Evolutionary conservation across 257 asterid species (phyloP).

Genomic region (Solanum chilense): DNA sequence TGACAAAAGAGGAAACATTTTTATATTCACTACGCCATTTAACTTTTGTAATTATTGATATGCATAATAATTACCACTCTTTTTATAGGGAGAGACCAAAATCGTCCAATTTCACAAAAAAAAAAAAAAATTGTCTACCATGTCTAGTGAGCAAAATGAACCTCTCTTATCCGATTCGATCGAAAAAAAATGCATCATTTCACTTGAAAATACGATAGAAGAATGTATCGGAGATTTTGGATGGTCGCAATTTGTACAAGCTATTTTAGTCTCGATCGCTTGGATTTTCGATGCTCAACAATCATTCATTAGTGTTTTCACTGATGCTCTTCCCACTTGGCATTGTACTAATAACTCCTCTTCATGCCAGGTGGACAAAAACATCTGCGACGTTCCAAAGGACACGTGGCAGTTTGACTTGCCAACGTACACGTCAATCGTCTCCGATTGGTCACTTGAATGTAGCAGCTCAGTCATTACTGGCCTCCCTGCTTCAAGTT

Average conservation of each 20-base stretch:
- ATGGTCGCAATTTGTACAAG: conserved; percentile 45
- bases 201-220: conserved; percentile 55
- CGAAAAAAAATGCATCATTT: background rate
- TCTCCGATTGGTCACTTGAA: conserved; percentile 65
- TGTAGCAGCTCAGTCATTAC: conserved; percentile 43
- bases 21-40: background rate
- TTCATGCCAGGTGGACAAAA: background rate
- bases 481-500: conserved; percentile 55
- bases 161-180: background rate
- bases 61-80: background rate
- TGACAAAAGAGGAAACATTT: background rate
- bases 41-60: background rate
- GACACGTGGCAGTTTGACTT: conserved; percentile 38
- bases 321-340: conserved; percentile 53
- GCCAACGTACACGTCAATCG: conserved; percentile 27
- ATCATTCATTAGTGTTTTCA: conserved; percentile 46
- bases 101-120: background rate
- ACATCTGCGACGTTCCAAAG: conserved; percentile 21
- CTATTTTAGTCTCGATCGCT: conserved; percentile 37
- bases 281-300: conserved; percentile 76
- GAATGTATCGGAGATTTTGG: conserved; percentile 54
- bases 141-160: background rate
- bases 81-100: background rate
- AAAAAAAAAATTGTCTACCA: background rate
- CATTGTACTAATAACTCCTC: conserved; percentile 6